Conservation (phyloP, 257 asterid genomes). For the Nicotiana tomentosiformis region DNA sequence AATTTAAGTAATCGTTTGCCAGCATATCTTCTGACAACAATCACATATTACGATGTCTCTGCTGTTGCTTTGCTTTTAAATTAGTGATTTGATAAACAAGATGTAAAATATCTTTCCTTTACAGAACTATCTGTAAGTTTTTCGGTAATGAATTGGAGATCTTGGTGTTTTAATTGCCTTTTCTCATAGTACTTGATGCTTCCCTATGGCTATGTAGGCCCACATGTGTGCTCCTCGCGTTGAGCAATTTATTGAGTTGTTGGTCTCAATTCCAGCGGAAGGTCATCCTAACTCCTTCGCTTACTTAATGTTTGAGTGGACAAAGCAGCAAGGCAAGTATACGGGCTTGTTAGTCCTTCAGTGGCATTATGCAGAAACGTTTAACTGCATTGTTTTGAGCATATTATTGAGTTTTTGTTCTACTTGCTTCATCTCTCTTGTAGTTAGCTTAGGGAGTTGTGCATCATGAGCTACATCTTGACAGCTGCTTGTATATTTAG, state of each 20-base stretch:
- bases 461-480: background rate
- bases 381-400: background rate
- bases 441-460: background rate
- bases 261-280: constrained; percentile 74
- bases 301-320: constrained; percentile 92
- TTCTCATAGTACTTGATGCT: constrained; percentile 1
- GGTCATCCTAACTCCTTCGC: constrained; percentile 70
- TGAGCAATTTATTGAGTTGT: constrained; percentile 74
- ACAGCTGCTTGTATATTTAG: background rate
- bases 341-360: constrained; percentile 2
- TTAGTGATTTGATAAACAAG: background rate
- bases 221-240: constrained; percentile 84
- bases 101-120: background rate
- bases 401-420: background rate
- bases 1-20: background rate
- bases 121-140: background rate
- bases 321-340: constrained; percentile 78
- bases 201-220: constrained; percentile 48
- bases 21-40: background rate
- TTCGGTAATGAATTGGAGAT: background rate
- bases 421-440: background rate
- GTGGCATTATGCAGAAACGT: background rate
- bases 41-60: background rate
- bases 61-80: background rate
- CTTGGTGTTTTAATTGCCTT: background rate